Evolutionary conservation across 306 rosid genomes (phyloP).

Genomic region (Cicer chorassanicum): DNA sequence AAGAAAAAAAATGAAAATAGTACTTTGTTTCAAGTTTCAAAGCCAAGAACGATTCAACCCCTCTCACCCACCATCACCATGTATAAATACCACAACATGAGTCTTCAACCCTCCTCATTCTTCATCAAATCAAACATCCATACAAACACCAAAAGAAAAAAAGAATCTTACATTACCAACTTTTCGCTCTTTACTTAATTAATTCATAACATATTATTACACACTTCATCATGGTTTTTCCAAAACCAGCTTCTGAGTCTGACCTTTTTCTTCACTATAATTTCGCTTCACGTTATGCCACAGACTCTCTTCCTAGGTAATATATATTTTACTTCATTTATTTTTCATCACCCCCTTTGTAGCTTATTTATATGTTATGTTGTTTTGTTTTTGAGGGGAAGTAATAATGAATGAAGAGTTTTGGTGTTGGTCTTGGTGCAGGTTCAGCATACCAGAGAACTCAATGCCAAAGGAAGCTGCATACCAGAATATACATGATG

Average conservation of each 20-base stretch:
- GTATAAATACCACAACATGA: conserved; percentile 39
- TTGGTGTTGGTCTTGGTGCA: conserved; percentile 24
- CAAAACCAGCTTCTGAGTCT: conserved; percentile 48
- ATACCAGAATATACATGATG: conserved; percentile 64
- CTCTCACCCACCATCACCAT: not conserved
- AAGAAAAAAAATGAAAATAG: not conserved
- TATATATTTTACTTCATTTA: not conserved
- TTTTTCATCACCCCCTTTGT: not conserved
- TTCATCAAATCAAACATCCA: not conserved
- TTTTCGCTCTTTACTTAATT: not conserved
- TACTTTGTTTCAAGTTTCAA: conserved; percentile 21
- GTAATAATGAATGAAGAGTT: conserved; percentile 14
- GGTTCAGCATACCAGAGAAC: conserved; percentile 52
- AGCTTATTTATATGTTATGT: not conserved
- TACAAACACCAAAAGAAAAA: not conserved
- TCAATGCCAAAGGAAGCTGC: conserved; percentile 71
- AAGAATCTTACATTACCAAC: not conserved
- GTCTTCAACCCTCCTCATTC: conserved; percentile 9
- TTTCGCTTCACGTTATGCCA: conserved; percentile 28
- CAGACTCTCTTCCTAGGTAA: conserved; percentile 51
- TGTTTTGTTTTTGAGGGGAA: not conserved
- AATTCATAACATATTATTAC: not conserved
- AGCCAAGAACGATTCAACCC: conserved; percentile 31
- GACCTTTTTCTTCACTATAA: conserved; percentile 33
- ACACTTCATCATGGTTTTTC: conserved; percentile 42